These are phyloP conservation scores for Naganishia kalamii DNA, from an alignment of 768 basidiomycete genomes.

Conservation along the genomic window DNA sequence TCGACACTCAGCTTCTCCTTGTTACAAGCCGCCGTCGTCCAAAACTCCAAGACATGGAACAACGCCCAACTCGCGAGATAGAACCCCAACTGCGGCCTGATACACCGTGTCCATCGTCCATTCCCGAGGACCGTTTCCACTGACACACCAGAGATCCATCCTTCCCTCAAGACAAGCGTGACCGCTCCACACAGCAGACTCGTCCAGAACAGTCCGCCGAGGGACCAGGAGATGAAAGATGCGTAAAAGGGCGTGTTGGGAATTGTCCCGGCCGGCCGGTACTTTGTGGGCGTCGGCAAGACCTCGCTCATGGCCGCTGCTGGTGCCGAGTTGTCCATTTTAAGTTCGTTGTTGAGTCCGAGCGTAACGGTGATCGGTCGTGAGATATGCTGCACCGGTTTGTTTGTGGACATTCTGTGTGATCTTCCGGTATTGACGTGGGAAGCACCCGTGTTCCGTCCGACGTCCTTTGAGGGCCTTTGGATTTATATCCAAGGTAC, in stretches of 20 bases:
- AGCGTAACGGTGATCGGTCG: too few relatives aligned
- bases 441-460: too few relatives aligned
- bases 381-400: too few relatives aligned
- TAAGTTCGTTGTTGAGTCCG: too few relatives aligned
- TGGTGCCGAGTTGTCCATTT: too few relatives aligned
- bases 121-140: neutral
- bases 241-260: constrained; percentile 85
- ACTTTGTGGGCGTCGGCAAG: constrained; percentile 15
- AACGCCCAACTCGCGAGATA: constrained; percentile 74
- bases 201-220: constrained; percentile 65
- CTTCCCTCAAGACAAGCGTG: constrained; percentile 42
- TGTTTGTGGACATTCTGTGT: too few relatives aligned
- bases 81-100: constrained; percentile 64
- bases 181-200: constrained; percentile 46
- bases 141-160: constrained; percentile 41
- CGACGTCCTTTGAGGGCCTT: too few relatives aligned
- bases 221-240: constrained; percentile 71
- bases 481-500: too few relatives aligned
- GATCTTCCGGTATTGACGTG: too few relatives aligned
- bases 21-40: constrained; percentile 94
- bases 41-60: constrained; percentile 93
- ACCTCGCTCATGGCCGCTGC: neutral
- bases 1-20: constrained; percentile 82
- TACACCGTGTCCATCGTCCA: constrained; percentile 58
- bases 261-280: constrained; percentile 54